phyloP scores from a whole-genome alignment of 768 basidiomycete genomes.

The Epithele typhae region DNA sequence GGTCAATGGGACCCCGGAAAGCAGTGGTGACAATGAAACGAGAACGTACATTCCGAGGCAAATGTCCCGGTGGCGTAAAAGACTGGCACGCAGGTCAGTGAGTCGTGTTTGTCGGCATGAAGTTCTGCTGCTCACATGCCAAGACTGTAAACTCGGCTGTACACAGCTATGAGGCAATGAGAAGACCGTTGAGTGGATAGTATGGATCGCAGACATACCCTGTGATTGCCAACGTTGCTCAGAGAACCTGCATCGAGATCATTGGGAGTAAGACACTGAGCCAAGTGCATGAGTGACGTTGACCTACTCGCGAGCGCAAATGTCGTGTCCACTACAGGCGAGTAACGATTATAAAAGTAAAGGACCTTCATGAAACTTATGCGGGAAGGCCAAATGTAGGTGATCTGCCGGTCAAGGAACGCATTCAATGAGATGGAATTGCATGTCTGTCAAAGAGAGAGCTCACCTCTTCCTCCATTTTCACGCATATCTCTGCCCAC shows the following conservation, averaged over 20 bases:
- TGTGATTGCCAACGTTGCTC: too few species aligned
- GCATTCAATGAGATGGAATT: neutral
- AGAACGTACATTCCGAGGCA: too few species aligned
- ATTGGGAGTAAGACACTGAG: neutral
- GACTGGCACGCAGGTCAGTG: too few species aligned
- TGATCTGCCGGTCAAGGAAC: neutral
- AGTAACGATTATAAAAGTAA: conserved; percentile 3
- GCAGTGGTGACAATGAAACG: too few species aligned
- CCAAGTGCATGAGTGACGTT: rapidly evolving
- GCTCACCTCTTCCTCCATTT: conserved; percentile 1
- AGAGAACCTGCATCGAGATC: neutral
- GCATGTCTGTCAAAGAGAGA: neutral
- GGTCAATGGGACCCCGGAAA: neutral
- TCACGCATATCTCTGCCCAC: neutral
- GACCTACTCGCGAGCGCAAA: neutral
- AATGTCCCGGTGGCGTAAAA: too few species aligned
- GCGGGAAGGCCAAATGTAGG: conserved; percentile 3
- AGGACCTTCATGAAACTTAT: conserved; percentile 3
- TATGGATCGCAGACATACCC: too few species aligned
- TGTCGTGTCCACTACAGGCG: conserved; percentile 1
- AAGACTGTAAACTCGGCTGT: too few species aligned
- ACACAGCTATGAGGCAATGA: too few species aligned
- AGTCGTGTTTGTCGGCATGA: too few species aligned
- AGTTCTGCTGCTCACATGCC: too few species aligned
- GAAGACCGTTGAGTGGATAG: too few species aligned